A percentile compares a stretch with the other conserved stretches of the same genome.
These are phyloP conservation scores for Fraxinus dipetala DNA, from an alignment of 305 asterid genomes.

Conservation along the genomic window DNA sequence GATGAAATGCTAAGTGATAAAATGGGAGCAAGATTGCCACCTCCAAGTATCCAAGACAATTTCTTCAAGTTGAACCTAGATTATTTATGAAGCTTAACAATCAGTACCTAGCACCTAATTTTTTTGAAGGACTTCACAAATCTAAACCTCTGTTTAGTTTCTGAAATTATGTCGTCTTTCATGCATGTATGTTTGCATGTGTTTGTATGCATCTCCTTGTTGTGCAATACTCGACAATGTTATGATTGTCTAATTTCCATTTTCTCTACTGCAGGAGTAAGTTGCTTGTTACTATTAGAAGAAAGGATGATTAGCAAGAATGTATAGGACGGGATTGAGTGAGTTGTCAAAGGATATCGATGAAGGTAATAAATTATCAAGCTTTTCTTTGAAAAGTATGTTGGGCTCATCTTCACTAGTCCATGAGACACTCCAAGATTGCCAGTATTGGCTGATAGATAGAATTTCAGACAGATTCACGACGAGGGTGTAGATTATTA, in stretches of 20 bases:
- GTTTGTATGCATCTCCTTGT: background rate
- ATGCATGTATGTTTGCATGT: background rate
- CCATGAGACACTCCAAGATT: background rate
- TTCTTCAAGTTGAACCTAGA: background rate
- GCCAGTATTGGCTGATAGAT: slow-evolving; percentile 4
- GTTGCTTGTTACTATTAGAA: slow-evolving; percentile 17
- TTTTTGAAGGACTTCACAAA: background rate
- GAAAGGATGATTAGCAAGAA: slow-evolving; percentile 22
- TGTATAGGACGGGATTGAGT: slow-evolving; percentile 13
- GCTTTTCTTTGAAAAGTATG: background rate
- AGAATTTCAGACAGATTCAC: background rate
- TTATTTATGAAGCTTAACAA: background rate
- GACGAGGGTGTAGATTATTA: slow-evolving; percentile 15
- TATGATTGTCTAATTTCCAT: background rate
- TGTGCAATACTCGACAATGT: background rate
- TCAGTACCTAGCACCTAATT: background rate
- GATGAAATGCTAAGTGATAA: too few relatives aligned
- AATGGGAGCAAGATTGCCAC: too few relatives aligned
- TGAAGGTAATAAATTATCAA: background rate
- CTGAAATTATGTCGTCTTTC: background rate
- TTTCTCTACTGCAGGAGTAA: slow-evolving; percentile 40
- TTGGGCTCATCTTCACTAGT: background rate
- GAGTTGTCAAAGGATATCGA: slow-evolving; percentile 18
- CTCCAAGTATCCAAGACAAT: background rate
- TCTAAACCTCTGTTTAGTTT: background rate